phyloP scores from a whole-genome alignment of 2,329 filamentous ascomycete genomes.

The Cladobotryum mycophilum region DNA sequence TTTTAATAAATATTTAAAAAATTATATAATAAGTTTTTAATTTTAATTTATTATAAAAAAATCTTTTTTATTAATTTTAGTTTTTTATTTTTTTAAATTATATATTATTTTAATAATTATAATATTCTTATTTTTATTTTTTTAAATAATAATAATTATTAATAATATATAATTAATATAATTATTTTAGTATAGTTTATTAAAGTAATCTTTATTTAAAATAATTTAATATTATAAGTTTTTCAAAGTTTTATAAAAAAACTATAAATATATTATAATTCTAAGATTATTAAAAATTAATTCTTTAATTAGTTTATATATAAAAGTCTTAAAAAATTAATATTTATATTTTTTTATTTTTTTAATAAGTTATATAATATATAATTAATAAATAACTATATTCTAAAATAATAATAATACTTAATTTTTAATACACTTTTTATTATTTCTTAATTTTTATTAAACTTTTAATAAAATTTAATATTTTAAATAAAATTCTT shows the following conservation, averaged over 20 bases:
- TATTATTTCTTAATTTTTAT: not conserved
- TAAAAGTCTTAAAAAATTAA: no score
- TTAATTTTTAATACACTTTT: not conserved
- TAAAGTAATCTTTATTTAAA: no score
- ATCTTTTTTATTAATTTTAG: no score
- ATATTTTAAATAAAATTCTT: not conserved
- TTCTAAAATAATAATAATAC: not conserved
- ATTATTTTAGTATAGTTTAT: no score
- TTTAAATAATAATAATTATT: no score
- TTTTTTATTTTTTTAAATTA: slow-evolving; percentile 7
- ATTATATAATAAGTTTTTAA: not conserved
- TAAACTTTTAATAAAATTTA: not conserved
- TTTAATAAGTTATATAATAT: not conserved
- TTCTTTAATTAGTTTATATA: no score
- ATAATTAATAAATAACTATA: not conserved
- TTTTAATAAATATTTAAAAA: no score
- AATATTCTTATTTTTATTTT: no score
- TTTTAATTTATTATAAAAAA: slow-evolving; percentile 3
- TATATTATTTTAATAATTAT: no score
- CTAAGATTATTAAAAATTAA: no score
- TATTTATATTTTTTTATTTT: no score
- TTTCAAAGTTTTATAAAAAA: not conserved
- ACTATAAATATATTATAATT: not conserved
- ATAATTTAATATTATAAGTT: slow-evolving; percentile 2
- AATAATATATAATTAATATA: no score